Base-by-base conservation (phyloP, 441 rosid genomes). In the Raphanus hybrid region DNA sequence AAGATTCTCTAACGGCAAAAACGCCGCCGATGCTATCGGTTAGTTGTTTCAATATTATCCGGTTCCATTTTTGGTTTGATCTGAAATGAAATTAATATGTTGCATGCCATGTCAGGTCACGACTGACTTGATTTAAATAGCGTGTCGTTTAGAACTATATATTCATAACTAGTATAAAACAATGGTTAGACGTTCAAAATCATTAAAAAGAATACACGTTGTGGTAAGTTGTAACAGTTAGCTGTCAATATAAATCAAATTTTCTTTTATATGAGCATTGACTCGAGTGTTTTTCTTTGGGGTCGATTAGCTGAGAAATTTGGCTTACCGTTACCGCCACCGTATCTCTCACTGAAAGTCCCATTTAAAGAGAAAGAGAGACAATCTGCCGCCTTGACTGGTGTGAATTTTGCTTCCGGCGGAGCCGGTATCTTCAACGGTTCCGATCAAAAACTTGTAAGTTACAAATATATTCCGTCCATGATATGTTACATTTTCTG, bases 401-500 rank as follows among this genome's bases (percentile, higher is more conserved):
- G 98, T 5, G 89, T 90, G 8, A 93, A 79, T 81, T 91, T 93
- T 59, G 97, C 97, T 74, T 93, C 96, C 2, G 93, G 85, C 3
- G 92, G 92, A n/a, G 84, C 93, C 3, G 91, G 90, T 37, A 89
- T 91, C 83, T 83, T 92, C 73, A 82, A 84, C 32, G 61, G 82
- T 69, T 61, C 87, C 0, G 89, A 84, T 59, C 62, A 81, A 32
- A 4, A 18, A 3, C 70, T 75, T 29, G 94, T 88, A 85, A 86
- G 92, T 83, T 14, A 10, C 3, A 23, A 23, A 57, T 11, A 0
- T 9, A 3, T 10, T 59, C 20, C 8, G 6, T 57, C n/a, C 35
- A 10, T 59, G 14, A 10, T 57, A 15, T 66, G 7, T 39, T 50
- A 8, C 45, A 71, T 5, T 29, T 12, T n/a, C 1, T 15, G 0